A percentile compares a stretch with the other conserved stretches of the same genome.
Conservation (phyloP, 2,329 filamentous ascomycete genomes). For the Sporothrix pallida region DNA sequence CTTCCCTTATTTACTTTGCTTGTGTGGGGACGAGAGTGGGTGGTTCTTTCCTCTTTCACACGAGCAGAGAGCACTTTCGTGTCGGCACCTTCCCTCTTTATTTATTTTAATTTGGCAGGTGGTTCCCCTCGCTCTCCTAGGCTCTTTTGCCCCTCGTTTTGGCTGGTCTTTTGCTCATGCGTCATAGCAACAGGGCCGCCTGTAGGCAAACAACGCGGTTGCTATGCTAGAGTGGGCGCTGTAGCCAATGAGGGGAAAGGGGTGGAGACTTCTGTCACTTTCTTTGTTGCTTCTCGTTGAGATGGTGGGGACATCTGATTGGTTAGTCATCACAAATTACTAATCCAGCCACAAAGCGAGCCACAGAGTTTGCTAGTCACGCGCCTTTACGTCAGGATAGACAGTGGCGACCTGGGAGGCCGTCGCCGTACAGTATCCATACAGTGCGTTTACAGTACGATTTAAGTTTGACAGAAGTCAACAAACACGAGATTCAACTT, state of each 20-base stretch:
- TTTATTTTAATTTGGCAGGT: constrained; percentile 32
- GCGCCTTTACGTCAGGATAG: neutral
- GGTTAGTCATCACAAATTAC: neutral
- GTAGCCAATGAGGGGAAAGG: constrained; percentile 6
- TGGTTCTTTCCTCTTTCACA: constrained; percentile 10
- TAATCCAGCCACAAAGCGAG: constrained; percentile 15
- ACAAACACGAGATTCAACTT: constrained; percentile 6
- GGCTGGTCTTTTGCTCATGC: constrained; percentile 17
- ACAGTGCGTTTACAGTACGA: constrained; percentile 1
- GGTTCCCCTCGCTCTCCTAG: neutral
- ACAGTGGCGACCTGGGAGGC: constrained; percentile 20
- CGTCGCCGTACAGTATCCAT: constrained; percentile 4
- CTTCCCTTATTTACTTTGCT: constrained; percentile 19
- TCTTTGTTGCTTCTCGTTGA: constrained; percentile 6
- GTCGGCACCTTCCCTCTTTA: constrained; percentile 14
- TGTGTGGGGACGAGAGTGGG: constrained; percentile 18
- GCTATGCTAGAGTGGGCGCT: constrained; percentile 18
- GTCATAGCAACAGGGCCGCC: constrained; percentile 32
- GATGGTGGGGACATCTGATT: neutral
- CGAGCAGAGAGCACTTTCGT: neutral
- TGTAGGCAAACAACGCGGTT: constrained; percentile 16
- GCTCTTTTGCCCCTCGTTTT: constrained; percentile 20
- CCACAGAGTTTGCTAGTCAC: constrained; percentile 14
- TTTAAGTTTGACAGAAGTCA: neutral
- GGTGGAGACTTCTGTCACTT: neutral